Base-by-base conservation (phyloP, 768 basidiomycete species). In the Calvatia gigantea region DNA sequence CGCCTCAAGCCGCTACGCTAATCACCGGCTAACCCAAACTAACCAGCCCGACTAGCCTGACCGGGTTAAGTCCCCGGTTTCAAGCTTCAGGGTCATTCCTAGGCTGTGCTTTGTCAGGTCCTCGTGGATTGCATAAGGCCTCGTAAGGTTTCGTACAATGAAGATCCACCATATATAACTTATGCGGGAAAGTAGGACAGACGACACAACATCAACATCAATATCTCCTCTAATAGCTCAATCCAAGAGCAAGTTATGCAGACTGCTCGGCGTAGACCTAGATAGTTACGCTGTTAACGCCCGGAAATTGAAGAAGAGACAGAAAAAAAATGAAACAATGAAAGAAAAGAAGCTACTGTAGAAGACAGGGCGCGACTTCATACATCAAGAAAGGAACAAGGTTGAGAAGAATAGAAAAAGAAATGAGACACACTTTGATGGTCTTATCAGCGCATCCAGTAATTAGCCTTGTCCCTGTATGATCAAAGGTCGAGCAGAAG, bases 401-500 rank as follows among this genome's bases (percentile, higher is more conserved):
- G 15, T 29, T 5, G 11, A 12, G 3, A 2, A 19, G 9, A 12
- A 45, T 7, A 23, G 2, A 23, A 47, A 51, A 48, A n/a, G 42
- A 48, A 28, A 44, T 48, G 50, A 55, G 21, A 67, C 80, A 45
- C 28, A 90, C 91, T 83, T 99, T 98, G 75, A 98, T 96, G 8
- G 96, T 98, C 80, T 98, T 99, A 76, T 98, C 97, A 9, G 97
- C 97, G 3, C 95, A 90, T 33, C 97, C 97, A 14, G 95, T 97
- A 61, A 95, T 94, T 56, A 99, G 69, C 56, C 96, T 79, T 31
- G 95, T 94, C 2, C 97, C 97, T 1, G 96, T 98, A 69, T 86
- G 79, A 70, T 98, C 97, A 71, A 98, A 99, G 14, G 93, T 95
- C 14, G 94, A 97, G 67, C 92, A 96, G 77, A 97, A 98, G 9